Evolutionary conservation across 331 rosid species (phyloP).

Genomic region (Malus hybrid): DNA sequence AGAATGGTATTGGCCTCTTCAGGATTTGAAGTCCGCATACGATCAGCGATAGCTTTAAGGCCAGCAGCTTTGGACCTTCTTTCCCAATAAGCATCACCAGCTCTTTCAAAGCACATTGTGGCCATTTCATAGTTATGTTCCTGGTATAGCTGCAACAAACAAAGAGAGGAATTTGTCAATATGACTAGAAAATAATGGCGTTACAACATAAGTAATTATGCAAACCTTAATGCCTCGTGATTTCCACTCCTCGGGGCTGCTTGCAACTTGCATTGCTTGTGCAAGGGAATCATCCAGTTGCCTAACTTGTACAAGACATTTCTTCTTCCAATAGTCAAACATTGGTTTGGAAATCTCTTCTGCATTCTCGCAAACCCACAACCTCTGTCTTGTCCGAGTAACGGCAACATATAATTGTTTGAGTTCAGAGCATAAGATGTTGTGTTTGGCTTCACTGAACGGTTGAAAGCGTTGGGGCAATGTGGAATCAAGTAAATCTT

Average conservation of each 20-base stretch:
- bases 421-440: slow-evolving; percentile 26
- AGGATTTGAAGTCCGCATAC: slow-evolving; percentile 5
- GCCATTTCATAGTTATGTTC: slow-evolving; percentile 18
- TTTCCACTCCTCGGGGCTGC: slow-evolving; percentile 23
- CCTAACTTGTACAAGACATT: slow-evolving; percentile 18
- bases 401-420: slow-evolving; percentile 28
- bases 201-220: background rate
- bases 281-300: slow-evolving; percentile 7
- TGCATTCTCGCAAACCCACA: slow-evolving; percentile 28
- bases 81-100: slow-evolving; percentile 6
- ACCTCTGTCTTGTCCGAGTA: slow-evolving; percentile 23
- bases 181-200: background rate
- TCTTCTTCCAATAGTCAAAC: slow-evolving; percentile 25
- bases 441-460: slow-evolving; percentile 9
- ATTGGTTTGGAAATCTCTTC: slow-evolving; percentile 18
- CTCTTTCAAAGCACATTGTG: slow-evolving; percentile 29
- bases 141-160: slow-evolving; percentile 18
- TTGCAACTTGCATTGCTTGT: slow-evolving; percentile 13
- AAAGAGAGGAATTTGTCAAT: background rate
- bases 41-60: slow-evolving; percentile 14
- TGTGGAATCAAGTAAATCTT: slow-evolving; percentile 9
- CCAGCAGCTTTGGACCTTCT: slow-evolving; percentile 22
- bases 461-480: slow-evolving; percentile 8
- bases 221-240: slow-evolving; percentile 28
- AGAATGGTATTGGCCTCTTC: background rate